Evolutionary conservation across 2,329 filamentous ascomycete genomes (phyloP).

Genomic region (Aspergillus sp.): DNA sequence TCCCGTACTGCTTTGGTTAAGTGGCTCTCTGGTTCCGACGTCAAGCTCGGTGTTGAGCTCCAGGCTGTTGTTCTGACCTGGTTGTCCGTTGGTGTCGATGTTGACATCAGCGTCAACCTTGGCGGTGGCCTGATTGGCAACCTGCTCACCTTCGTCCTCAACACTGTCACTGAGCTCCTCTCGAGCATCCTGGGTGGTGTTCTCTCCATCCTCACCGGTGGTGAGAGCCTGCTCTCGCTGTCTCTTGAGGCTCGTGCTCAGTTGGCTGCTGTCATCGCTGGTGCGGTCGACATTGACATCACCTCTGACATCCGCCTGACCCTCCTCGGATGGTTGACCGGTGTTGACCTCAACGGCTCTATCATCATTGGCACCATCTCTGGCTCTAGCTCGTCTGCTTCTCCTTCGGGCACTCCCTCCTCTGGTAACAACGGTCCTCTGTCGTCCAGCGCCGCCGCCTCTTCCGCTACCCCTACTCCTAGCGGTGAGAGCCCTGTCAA

Average conservation of each 20-base stretch:
- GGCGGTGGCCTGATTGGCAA: slow-evolving; percentile 20
- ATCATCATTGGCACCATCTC: slow-evolving; percentile 7
- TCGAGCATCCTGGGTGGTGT: slow-evolving; percentile 27
- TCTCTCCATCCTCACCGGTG: slow-evolving; percentile 23
- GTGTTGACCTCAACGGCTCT: slow-evolving; percentile 21
- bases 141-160: slow-evolving; percentile 24
- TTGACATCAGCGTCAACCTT: slow-evolving; percentile 22
- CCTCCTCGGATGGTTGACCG: slow-evolving; percentile 35
- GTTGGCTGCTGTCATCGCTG: slow-evolving; percentile 30
- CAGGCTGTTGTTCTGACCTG: slow-evolving; percentile 32
- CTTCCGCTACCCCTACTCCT: slow-evolving; percentile 1
- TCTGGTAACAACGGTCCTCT: not conserved
- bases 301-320: slow-evolving; percentile 48
- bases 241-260: slow-evolving; percentile 28
- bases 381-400: slow-evolving; percentile 11
- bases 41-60: slow-evolving; percentile 29
- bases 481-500: slow-evolving; percentile 1
- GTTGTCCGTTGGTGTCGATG: slow-evolving; percentile 26
- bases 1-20: slow-evolving; percentile 24
- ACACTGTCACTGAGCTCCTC: slow-evolving; percentile 20
- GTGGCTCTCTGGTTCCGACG: slow-evolving; percentile 27
- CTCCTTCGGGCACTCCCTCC: not conserved
- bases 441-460: not conserved
- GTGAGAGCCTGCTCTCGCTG: slow-evolving; percentile 26
- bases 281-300: slow-evolving; percentile 41